Evolutionary conservation across 768 basidiomycete genomes (phyloP).

Genomic region (Agaricus blazei): DNA sequence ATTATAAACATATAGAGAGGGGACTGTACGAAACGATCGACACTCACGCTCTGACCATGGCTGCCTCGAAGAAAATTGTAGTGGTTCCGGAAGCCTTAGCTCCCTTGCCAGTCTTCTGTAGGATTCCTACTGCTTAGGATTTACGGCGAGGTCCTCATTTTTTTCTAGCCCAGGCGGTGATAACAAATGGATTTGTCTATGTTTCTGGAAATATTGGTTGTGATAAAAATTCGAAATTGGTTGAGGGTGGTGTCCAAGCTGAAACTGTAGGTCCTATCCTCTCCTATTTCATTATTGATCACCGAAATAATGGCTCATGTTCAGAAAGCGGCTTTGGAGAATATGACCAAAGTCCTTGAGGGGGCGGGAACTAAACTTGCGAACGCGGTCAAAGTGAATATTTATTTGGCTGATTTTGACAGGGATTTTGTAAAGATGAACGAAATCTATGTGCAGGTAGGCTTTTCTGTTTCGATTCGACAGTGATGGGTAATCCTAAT

Average conservation of each 20-base stretch:
- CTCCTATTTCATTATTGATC: background rate
- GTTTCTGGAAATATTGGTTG: constrained; percentile 14
- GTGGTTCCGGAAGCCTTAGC: constrained; percentile 27
- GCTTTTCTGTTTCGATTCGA: background rate
- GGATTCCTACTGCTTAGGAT: background rate
- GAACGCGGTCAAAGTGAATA: constrained; percentile 36
- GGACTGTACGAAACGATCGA: background rate
- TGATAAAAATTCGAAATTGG: constrained; percentile 9
- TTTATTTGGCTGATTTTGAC: constrained; percentile 34
- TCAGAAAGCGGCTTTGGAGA: constrained; percentile 32
- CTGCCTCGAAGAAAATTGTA: constrained; percentile 19
- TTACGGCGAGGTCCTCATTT: background rate
- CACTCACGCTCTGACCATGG: background rate
- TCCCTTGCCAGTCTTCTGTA: constrained; percentile 32
- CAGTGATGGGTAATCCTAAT: background rate
- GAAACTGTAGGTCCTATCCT: constrained; percentile 10
- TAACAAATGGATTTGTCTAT: constrained; percentile 20
- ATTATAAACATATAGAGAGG: background rate
- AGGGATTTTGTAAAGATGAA: constrained; percentile 34
- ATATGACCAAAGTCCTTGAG: constrained; percentile 34
- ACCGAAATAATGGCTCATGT: background rate
- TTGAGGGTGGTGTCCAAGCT: constrained; percentile 13
- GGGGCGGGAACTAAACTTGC: constrained; percentile 36
- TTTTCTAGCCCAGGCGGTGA: constrained; percentile 31
- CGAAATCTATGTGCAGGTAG: constrained; percentile 31